Base-by-base conservation (phyloP, 495 filamentous ascomycete genomes). In the Daldinia loculata region DNA sequence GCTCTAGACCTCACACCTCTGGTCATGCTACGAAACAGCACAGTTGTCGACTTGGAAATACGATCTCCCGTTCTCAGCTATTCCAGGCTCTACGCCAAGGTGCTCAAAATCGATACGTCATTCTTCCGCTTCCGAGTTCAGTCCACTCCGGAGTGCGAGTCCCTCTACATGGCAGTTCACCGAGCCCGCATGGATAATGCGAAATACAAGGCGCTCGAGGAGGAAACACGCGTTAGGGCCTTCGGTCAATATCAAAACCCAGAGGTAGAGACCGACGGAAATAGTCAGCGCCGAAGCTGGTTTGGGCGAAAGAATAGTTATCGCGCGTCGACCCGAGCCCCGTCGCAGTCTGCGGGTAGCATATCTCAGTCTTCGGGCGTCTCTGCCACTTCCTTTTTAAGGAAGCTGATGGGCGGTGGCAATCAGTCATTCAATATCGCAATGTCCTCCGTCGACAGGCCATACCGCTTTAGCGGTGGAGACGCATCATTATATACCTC, bases 31-130 rank as follows among this genome's bases (percentile, higher is more conserved):
- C 89, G 95, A 67, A 89, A 93, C 52, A 94, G 94, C 57, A 98
- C 92, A 19, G 94, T 91, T 22, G 85, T 98, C 34, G 95, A 99
- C 76, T 93, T 99, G 56, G 94, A 95, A 55, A 93, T 99, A 72
- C 89, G 92, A 50, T 97, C 94, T 11, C 90, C 89, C 14, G 93
- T 89, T 15, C 56, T 77, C 29, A 75, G 68, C 45, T 77, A 77
- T 57, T 75, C 88, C 6, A 88, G 89, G 34, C 93, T 92, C 2
- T 87, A 88, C 63, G 84, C 93, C 36, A 87, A 86, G n/a, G 84
- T 88, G 53, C 89, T 86, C 66, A 93, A 92, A 74, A 89, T 93
- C 67, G 93, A 95, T 85, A 79, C 80, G 5, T 79, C 66, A 41
- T 83, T 83, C 76, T 85, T 84, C 74, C 82, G 84, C 29, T 94